phyloP scores from a whole-genome alignment of 1,284 basidiomycete genomes.

The Boletus semigastroideus region DNA sequence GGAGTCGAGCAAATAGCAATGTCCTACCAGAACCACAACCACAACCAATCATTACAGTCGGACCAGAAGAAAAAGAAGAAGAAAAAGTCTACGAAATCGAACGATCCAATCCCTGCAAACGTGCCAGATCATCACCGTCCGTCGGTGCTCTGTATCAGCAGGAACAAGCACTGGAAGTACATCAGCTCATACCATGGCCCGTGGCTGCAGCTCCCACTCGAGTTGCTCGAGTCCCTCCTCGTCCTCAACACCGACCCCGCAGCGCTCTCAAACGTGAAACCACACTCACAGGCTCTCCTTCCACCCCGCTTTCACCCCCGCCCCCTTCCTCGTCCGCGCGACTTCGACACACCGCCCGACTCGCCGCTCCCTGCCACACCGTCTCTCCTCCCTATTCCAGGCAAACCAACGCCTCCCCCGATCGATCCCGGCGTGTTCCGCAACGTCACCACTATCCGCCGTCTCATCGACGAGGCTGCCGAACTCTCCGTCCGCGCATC shows the following conservation, averaged over 20 bases:
- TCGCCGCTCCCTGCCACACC: slow-evolving; percentile 47
- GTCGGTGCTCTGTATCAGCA: slow-evolving; percentile 73
- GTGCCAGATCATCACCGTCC: slow-evolving; percentile 42
- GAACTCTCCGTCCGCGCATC: slow-evolving; percentile 80
- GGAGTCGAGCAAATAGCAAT: too few relatives aligned
- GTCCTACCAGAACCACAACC: too few relatives aligned
- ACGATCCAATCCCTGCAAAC: slow-evolving; percentile 16
- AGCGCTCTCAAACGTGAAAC: slow-evolving; percentile 51
- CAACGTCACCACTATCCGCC: slow-evolving; percentile 66
- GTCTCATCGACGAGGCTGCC: slow-evolving; percentile 80
- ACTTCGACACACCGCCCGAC: slow-evolving; percentile 52
- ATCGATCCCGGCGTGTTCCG: slow-evolving; percentile 83
- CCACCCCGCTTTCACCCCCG: slow-evolving; percentile 18
- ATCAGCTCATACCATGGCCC: slow-evolving; percentile 87
- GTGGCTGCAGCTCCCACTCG: slow-evolving; percentile 82
- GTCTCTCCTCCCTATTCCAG: slow-evolving; percentile 48
- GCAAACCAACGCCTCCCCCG: slow-evolving; percentile 71
- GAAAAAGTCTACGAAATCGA: slow-evolving; percentile 57
- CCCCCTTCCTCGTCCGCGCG: slow-evolving; percentile 29
- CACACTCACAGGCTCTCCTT: slow-evolving; percentile 37
- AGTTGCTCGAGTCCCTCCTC: slow-evolving; percentile 77
- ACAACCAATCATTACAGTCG: not conserved
- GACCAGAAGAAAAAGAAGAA: slow-evolving; percentile 65
- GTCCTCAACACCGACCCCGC: slow-evolving; percentile 72
- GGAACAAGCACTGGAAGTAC: slow-evolving; percentile 86